These are phyloP conservation scores for Scalesia atractyloides DNA, from an alignment of 129 eudicot species.

Conservation along the genomic window DNA sequence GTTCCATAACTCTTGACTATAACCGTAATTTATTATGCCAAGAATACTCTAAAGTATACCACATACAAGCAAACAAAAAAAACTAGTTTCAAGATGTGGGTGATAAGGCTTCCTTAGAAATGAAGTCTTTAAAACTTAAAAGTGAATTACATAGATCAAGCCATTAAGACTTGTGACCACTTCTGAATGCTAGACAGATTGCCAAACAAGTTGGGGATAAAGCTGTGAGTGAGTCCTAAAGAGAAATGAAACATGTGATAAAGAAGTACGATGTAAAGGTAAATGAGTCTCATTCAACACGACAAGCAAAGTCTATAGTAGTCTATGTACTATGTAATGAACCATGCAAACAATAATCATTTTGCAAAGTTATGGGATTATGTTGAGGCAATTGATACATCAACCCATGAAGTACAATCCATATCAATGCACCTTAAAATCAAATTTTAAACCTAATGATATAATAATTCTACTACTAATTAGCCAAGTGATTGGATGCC, in stretches of 20 bases:
- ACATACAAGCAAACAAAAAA: no score
- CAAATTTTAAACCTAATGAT: background rate
- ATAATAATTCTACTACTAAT: no score
- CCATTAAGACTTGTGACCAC: background rate
- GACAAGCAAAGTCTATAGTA: background rate
- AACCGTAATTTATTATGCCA: no score
- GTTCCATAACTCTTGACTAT: no score
- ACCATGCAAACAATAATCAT: background rate
- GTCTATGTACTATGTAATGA: background rate
- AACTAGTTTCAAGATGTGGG: no score
- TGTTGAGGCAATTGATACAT: background rate
- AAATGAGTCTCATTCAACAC: background rate
- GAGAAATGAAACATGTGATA: background rate
- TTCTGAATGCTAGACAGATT: background rate
- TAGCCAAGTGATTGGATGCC: conserved; percentile 58
- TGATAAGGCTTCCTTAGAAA: no score
- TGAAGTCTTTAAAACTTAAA: no score
- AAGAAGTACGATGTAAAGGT: conserved; percentile 6
- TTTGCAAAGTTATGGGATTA: background rate
- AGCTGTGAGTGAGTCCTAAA: background rate
- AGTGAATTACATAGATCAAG: background rate
- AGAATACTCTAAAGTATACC: no score
- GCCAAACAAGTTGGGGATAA: conserved; percentile 1
- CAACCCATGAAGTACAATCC: background rate
- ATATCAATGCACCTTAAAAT: background rate